phyloP scores from a whole-genome alignment of 305 asterid genomes.

The Fraxinus sp. region DNA sequence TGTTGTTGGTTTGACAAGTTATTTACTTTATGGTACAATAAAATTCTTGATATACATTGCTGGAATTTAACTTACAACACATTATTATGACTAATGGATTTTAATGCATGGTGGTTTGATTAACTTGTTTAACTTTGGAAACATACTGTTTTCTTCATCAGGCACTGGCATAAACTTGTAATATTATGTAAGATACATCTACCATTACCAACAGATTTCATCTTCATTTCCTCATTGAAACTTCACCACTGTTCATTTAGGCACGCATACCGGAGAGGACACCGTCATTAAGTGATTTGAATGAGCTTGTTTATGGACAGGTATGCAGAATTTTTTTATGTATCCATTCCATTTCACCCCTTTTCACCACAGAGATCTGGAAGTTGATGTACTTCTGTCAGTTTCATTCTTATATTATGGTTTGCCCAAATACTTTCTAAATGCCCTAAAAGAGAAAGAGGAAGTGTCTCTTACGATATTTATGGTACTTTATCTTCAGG shows the following conservation, averaged over 20 bases:
- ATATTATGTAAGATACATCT: conserved; percentile 7
- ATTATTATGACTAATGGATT: not conserved
- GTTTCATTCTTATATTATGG: conserved; percentile 13
- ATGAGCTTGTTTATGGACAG: conserved; percentile 90
- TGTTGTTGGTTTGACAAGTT: conserved; percentile 8
- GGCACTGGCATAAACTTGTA: not conserved
- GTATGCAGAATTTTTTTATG: conserved; percentile 33
- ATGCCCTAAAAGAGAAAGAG: not conserved
- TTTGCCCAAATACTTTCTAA: conserved; percentile 5
- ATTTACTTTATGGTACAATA: conserved; percentile 9
- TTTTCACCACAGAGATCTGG: conserved; percentile 6
- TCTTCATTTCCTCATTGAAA: not conserved
- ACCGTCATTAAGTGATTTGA: conserved; percentile 86
- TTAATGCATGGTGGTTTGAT: not conserved
- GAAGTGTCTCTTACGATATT: conserved; percentile 16
- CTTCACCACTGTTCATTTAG: conserved; percentile 39
- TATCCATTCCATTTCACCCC: not conserved
- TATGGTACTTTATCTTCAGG: conserved; percentile 55
- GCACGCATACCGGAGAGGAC: conserved; percentile 80
- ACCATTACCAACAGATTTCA: conserved; percentile 20
- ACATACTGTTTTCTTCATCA: conserved; percentile 3
- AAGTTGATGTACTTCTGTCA: not conserved
- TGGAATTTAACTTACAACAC: not conserved
- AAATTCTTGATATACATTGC: not conserved
- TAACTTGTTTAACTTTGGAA: not conserved